Percentiles rank a stretch among this genome's conserved stretches.
phyloP scores from a whole-genome alignment of 2,329 filamentous ascomycete species.

The Elsinoe arachidis region DNA sequence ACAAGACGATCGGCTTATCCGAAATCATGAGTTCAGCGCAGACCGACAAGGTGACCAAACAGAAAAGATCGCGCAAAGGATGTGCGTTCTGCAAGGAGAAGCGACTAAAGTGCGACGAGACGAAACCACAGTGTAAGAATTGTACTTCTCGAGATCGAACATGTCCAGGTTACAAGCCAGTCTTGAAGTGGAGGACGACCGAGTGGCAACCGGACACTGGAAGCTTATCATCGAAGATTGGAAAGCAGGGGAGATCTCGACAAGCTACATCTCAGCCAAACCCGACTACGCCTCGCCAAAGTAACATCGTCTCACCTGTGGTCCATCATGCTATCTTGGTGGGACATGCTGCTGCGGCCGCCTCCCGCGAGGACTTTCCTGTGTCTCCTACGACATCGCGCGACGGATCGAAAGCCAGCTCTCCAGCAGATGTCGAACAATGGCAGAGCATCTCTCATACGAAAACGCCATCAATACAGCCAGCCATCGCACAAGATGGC shows the following conservation, averaged over 20 bases:
- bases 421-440: no score
- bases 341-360: no score
- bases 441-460: no score
- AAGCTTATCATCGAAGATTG: conserved; percentile 7
- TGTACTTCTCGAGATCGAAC: conserved; percentile 35
- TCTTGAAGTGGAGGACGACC: conserved; percentile 41
- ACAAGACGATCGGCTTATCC: neutral
- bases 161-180: conserved; percentile 41
- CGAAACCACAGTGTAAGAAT: conserved; percentile 34
- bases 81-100: conserved; percentile 18
- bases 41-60: neutral
- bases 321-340: no score
- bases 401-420: no score
- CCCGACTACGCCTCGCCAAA: no score
- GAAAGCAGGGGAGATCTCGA: neutral
- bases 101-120: conserved; percentile 36
- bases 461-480: no score
- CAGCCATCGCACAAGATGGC: no score
- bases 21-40: neutral
- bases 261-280: neutral
- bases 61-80: conserved; percentile 17
- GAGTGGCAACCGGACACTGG: conserved; percentile 37
- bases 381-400: no score
- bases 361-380: no score
- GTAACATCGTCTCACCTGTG: no score